These are phyloP conservation scores for Fraxinus anomala DNA, from an alignment of 257 asterid species.

Conservation along the genomic window DNA sequence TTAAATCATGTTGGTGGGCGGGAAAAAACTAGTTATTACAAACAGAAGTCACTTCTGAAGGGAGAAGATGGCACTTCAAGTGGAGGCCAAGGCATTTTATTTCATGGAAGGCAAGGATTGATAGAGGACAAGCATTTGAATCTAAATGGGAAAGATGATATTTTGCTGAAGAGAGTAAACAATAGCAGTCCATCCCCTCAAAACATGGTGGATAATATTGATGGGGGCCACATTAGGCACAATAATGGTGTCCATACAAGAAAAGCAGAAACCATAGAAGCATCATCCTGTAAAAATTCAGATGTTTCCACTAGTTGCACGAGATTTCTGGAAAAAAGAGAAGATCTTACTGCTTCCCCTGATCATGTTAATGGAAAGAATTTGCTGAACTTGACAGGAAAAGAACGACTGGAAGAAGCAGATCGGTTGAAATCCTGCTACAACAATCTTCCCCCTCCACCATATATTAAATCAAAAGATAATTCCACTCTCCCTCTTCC, in stretches of 20 bases:
- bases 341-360: constrained; percentile 31
- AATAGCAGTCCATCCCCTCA: constrained; percentile 44
- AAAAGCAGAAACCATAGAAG: constrained; percentile 36
- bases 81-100: constrained; percentile 32
- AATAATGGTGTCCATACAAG: constrained; percentile 32
- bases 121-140: constrained; percentile 37
- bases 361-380: constrained; percentile 27
- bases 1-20: constrained; percentile 32
- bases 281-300: constrained; percentile 40
- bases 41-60: constrained; percentile 35
- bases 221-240: constrained; percentile 29
- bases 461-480: constrained; percentile 63
- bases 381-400: constrained; percentile 29
- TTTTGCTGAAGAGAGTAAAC: constrained; percentile 39
- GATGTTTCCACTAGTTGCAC: constrained; percentile 30
- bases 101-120: constrained; percentile 37
- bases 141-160: constrained; percentile 36
- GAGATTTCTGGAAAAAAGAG: constrained; percentile 37
- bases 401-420: constrained; percentile 38
- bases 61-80: constrained; percentile 41
- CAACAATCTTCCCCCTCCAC: constrained; percentile 62
- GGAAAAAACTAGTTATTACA: constrained; percentile 36
- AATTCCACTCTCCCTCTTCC: constrained; percentile 44
- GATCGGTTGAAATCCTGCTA: constrained; percentile 44
- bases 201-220: constrained; percentile 36